Evolutionary conservation across 495 filamentous ascomycete genomes (phyloP), one percentile per base, ranked within the genome.

Genomic region (Aspergillus taichungensis): DNA sequence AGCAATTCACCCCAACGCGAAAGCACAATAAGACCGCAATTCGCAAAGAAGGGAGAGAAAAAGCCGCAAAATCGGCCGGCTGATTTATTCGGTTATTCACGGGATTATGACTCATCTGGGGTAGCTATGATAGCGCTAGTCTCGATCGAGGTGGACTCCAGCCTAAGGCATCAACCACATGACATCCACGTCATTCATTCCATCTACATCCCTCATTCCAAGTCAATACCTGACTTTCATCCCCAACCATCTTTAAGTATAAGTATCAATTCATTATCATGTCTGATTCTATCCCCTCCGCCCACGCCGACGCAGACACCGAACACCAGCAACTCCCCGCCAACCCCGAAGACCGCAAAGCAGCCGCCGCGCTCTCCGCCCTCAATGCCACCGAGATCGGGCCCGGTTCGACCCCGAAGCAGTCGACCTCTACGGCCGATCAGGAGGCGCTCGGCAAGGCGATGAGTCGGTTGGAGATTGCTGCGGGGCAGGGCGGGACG

Each of bases 261-360:
- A n/a, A n/a, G n/a, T n/a, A n/a, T n/a, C n/a, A n/a, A n/a, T n/a
- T n/a, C n/a, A n/a, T n/a, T n/a, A 58, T 10, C 38, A 83, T 78
- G 57, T 69, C 76, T 27, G 79, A 78, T 45, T 69, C 81, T 31
- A 80, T 88, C 77, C 50, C 88, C 80, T 52, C 80, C 79, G 66
- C 82, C 71, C 51, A 76, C 69, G 78, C 87, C 35, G 83, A 84
- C 49, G 61, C 77, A 18, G 82, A 87, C 49, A 54, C 75, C 37
- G 73, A 81, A 14, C 59, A 55, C 0, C 75, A 78, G 34, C 64
- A 76, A 35, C 65, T 77, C 18, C 79, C 83, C 35, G 69, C 81
- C 34, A 80, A 77, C 43, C 85, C 87, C 50, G 88, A 94, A 66
- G 89, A 92, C 68, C 85, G 88, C 63, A 94, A 92, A 67, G 86